Percentiles rank a stretch among this genome's conserved stretches.
These are phyloP conservation scores for Pseudopyrenochaeta lycopersici DNA, from an alignment of 2,329 filamentous ascomycete species.

Conservation along the genomic window DNA sequence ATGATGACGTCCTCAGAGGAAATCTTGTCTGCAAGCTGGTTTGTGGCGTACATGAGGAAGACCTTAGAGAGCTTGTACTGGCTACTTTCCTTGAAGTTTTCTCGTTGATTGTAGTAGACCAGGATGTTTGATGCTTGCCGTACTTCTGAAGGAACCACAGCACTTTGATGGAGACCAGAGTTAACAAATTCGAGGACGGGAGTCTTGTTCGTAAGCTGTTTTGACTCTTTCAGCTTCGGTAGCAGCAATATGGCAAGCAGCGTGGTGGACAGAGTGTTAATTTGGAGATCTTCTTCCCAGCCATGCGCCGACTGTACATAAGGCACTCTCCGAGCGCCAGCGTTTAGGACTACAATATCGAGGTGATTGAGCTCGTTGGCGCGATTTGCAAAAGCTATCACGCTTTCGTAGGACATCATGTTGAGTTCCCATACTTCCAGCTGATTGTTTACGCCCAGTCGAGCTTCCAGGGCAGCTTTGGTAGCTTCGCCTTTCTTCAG, in stretches of 20 bases:
- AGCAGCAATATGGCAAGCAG: constrained; percentile 63
- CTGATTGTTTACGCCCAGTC: constrained; percentile 32
- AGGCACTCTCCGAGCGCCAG: constrained; percentile 39
- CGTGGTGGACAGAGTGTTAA: constrained; percentile 66
- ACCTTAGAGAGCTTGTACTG: constrained; percentile 47
- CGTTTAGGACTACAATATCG: constrained; percentile 52
- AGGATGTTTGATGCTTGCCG: constrained; percentile 35
- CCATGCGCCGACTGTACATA: constrained; percentile 41
- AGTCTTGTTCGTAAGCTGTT: constrained; percentile 25
- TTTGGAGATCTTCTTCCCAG: constrained; percentile 61
- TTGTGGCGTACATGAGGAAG: constrained; percentile 46
- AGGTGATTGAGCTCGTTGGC: constrained; percentile 42
- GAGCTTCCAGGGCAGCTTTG: constrained; percentile 37
- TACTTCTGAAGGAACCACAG: constrained; percentile 31
- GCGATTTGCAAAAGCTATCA: constrained; percentile 41
- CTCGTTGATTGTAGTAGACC: constrained; percentile 38
- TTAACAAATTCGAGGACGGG: constrained; percentile 46
- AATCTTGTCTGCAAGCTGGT: constrained; percentile 35
- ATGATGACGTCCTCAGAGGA: constrained; percentile 44
- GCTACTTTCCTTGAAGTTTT: constrained; percentile 31
- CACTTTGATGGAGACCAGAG: constrained; percentile 40
- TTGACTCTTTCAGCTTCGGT: constrained; percentile 46
- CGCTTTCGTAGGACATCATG: constrained; percentile 46
- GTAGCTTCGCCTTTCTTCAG: constrained; percentile 47
- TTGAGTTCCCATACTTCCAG: constrained; percentile 50